Evolutionary conservation across 768 basidiomycete species (phyloP).

Genomic region (Kockovaella imperatae): DNA sequence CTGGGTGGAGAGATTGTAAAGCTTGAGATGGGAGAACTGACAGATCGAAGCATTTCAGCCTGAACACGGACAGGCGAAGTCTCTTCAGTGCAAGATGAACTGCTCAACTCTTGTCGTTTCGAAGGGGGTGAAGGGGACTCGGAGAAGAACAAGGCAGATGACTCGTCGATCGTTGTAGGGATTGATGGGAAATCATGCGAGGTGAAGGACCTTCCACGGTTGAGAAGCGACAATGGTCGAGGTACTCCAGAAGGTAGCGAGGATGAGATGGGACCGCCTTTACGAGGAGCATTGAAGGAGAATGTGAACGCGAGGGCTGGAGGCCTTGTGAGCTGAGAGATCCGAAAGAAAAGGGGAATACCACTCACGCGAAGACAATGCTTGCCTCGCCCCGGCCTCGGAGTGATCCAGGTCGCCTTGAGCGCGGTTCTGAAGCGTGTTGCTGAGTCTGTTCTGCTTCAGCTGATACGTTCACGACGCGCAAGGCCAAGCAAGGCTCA

Average conservation of each 20-base stretch:
- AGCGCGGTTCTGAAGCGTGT: slow-evolving; percentile 1
- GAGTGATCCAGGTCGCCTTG: neutral
- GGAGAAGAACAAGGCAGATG: neutral
- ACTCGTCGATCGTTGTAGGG: neutral
- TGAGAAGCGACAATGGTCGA: slow-evolving; percentile 12
- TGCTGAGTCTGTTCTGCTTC: neutral
- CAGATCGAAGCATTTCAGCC: neutral
- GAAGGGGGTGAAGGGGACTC: neutral
- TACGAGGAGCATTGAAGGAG: slow-evolving; percentile 4
- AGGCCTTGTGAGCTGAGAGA: neutral
- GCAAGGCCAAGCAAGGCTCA: neutral
- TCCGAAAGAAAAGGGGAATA: neutral
- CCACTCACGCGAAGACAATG: slow-evolving; percentile 12
- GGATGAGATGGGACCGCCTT: neutral
- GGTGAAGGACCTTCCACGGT: slow-evolving; percentile 22
- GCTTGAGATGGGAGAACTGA: slow-evolving; percentile 1
- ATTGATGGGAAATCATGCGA: slow-evolving; percentile 15
- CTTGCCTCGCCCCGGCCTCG: neutral
- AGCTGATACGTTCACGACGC: neutral
- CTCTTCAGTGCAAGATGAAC: too few species aligned
- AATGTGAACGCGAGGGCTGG: slow-evolving; percentile 11
- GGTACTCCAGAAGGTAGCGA: neutral
- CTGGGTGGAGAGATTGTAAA: slow-evolving; percentile 1
- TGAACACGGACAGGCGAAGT: too few species aligned
- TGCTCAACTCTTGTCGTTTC: too few species aligned